Conservation (phyloP, 2,329 filamentous ascomycete genomes). For the Aspergillus chevalieri region DNA sequence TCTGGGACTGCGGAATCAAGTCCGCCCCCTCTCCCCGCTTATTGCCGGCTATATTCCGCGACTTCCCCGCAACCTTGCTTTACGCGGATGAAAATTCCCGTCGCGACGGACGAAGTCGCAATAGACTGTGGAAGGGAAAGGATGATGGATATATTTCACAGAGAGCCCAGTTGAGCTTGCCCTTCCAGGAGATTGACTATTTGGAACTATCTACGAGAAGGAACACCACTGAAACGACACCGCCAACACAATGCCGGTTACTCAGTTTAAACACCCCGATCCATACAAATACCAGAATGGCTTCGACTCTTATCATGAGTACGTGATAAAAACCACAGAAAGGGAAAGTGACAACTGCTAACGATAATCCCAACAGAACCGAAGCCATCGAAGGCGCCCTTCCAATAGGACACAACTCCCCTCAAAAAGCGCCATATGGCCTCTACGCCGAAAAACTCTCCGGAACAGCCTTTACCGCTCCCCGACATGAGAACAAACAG, state of each 20-base stretch:
- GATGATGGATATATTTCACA: background rate
- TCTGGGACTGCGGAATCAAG: conserved; percentile 3
- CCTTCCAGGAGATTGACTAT: background rate
- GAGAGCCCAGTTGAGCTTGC: conserved; percentile 1
- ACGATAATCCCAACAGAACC: conserved; percentile 45
- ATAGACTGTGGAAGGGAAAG: too few relatives aligned
- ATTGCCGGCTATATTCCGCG: conserved; percentile 11
- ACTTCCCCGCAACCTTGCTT: background rate
- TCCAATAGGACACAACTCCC: conserved; percentile 71
- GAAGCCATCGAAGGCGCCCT: conserved; percentile 71
- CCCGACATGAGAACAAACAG: conserved; percentile 62
- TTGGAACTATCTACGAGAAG: background rate
- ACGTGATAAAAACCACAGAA: conserved; percentile 24
- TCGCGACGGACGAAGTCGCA: background rate
- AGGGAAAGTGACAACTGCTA: background rate
- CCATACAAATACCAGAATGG: conserved; percentile 74
- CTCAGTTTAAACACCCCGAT: conserved; percentile 57
- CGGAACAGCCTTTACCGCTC: conserved; percentile 65
- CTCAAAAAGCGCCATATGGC: conserved; percentile 70
- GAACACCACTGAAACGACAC: too few relatives aligned
- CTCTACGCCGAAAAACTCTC: conserved; percentile 78
- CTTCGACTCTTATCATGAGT: conserved; percentile 74
- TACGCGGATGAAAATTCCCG: conserved; percentile 6
- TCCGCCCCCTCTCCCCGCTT: conserved; percentile 11
- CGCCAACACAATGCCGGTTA: conserved; percentile 53